A percentile compares a stretch with the other conserved stretches of the same genome.
phyloP scores from a whole-genome alignment of 2,329 filamentous ascomycete genomes.

The Xylariaceae sp. region DNA sequence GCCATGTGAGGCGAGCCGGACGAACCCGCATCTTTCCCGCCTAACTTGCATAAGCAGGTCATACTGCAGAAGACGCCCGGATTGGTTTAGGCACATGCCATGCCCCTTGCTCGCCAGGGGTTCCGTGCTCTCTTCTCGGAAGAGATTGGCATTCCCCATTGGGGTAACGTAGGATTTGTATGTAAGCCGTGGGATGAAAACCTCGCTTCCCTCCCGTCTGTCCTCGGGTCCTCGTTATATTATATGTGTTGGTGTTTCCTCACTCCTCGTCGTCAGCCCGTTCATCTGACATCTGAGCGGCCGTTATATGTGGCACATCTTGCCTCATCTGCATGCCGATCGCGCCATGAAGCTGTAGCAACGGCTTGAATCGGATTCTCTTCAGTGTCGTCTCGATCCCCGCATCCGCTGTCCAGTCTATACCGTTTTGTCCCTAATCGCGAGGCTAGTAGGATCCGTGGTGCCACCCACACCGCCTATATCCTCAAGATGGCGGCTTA shows the following conservation, averaged over 20 bases:
- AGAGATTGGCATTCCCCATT: not conserved
- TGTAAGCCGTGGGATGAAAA: not conserved
- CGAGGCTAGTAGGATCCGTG: conserved; percentile 10
- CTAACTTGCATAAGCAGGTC: not conserved
- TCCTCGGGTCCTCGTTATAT: too few relatives aligned
- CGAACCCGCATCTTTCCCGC: not conserved
- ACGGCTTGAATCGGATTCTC: not conserved
- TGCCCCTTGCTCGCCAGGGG: too few relatives aligned
- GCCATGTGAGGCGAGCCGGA: not conserved
- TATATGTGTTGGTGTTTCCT: not conserved
- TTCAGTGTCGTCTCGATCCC: not conserved
- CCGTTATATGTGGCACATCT: not conserved
- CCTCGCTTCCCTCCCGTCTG: not conserved
- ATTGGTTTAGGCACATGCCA: not conserved
- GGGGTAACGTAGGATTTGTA: not conserved
- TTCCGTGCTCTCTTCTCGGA: not conserved
- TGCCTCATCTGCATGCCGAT: not conserved
- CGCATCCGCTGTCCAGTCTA: not conserved
- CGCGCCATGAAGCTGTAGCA: not conserved
- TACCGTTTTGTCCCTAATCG: not conserved
- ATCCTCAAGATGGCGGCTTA: conserved; percentile 11
- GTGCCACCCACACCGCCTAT: conserved; percentile 3
- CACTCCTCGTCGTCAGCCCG: not conserved
- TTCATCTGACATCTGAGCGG: not conserved
- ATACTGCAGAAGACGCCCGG: not conserved